Evolutionary conservation across 257 asterid species (phyloP).

Genomic region (Ocimum tenuiflorum): DNA sequence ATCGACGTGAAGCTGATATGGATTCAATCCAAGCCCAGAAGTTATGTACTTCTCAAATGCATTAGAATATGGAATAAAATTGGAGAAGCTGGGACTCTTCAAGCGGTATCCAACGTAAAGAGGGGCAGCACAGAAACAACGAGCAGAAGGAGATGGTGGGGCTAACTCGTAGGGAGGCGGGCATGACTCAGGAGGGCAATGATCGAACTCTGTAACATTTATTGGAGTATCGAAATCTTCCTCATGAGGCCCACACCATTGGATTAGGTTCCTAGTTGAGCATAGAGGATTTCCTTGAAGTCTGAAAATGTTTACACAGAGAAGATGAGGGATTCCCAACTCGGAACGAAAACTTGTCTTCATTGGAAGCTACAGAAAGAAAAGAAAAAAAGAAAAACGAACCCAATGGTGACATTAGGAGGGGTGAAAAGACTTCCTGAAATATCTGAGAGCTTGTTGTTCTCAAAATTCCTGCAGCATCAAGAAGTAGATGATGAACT

Average conservation of each 20-base stretch:
- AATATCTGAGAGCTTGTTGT: constrained; percentile 47
- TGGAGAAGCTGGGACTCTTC: constrained; percentile 71
- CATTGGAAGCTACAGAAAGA: constrained; percentile 6
- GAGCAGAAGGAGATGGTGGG: constrained; percentile 34
- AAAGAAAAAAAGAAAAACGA: constrained; percentile 24
- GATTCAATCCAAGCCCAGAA: constrained; percentile 38
- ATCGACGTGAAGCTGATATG: constrained; percentile 48
- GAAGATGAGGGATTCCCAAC: not conserved
- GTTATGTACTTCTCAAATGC: constrained; percentile 39
- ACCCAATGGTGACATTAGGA: constrained; percentile 66
- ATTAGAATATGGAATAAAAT: constrained; percentile 44
- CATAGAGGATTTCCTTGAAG: constrained; percentile 76
- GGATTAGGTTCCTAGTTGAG: constrained; percentile 24
- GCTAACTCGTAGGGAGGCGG: constrained; percentile 52
- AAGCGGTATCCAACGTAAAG: constrained; percentile 66
- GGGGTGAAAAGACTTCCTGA: constrained; percentile 41
- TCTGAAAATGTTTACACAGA: constrained; percentile 32
- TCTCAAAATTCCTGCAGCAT: constrained; percentile 55
- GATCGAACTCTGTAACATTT: constrained; percentile 17
- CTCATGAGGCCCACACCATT: constrained; percentile 44
- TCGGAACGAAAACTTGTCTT: not conserved
- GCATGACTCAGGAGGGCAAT: constrained; percentile 43
- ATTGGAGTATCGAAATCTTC: constrained; percentile 27
- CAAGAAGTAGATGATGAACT: no score
- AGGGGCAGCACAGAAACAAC: constrained; percentile 73